Evolutionary conservation across 208 protist genomes (phyloP), one percentile per base, ranked within the genome.

Genomic region (Trypanosoma platydactyli): DNA sequence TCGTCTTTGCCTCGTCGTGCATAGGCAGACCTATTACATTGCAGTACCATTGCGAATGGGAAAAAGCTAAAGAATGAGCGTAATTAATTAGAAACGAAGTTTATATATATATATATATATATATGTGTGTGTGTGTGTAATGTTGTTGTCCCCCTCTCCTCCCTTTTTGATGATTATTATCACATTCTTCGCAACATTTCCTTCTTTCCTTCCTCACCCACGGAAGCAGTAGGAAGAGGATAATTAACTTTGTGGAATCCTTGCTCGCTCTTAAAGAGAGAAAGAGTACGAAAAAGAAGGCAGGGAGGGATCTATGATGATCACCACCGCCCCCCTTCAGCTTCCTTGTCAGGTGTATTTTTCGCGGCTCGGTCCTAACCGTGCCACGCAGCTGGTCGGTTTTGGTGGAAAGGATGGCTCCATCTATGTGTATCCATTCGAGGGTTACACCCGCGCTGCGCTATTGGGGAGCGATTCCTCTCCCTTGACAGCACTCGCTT

Each of bases 381-480:
- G 82, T 27, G 70, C 84, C n/a, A 61, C 74, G 40, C 82, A 84
- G 35, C 70, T 91, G 3, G 80, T 94, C 9, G 88, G 74, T 27
- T 81, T 88, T 51, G 88, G 84, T 15, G 79, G 88, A 5, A 80
- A 76, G 11, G 88, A 94, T 50, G 71, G 78, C 12, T 64, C 62
- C 0, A 76, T 88, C 13, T 75, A 91, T 54, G 67, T 94, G 1
- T 87, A 86, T 60, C 84, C 82, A 18, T 94, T 94, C 51, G 68
- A 66, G 20, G 82, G 65, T 33, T 85, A 81, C 56, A 65, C 76
- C 1, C 73, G 76, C n/a, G 45, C 50, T 13, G 73, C 84, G n/a
- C 79, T 75, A 38, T 75, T 94, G 35, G 76, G 87, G 30, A 83
- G 84, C 1, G 56, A 84, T 12, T 25, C 57, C 5, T 81, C 82